Base-by-base conservation (phyloP, 306 rosid species). In the Cicer arietinum region DNA sequence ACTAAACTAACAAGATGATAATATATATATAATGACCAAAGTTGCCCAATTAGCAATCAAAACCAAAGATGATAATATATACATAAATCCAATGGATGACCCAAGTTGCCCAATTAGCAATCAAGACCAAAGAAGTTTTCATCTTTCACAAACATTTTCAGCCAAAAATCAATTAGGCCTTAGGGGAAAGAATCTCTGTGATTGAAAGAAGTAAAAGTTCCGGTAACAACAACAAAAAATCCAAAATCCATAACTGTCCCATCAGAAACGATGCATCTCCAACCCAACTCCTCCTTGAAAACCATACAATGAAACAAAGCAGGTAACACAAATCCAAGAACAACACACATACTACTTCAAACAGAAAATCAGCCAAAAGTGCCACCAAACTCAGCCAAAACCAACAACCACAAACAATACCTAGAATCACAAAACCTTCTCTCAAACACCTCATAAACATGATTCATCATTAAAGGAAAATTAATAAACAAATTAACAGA, bases 391-490 rank as follows among this genome's bases (percentile, higher is more conserved):
- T 77, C 87, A 25, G 25, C 75, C 63, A 91, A 75, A 52, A 91
- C 91, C 85, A 81, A 40, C 16, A 72, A 60, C 96, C 96, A 87
- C 74, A 91, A 13, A 67, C 86, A 80, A 54, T 88, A 88, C 77
- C 85, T 84, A 1, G 83, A 83, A 11, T 65, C 82, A 13, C 85
- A 85, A 41, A 87, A 81, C 77, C 96, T 52, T 69, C 96, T 82
- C 83, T 90, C 93, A 61, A 85, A 69, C 4, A 88, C 88, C 77
- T 90, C 96, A 69, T 80, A 84, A n/a, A 90, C 96, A 14, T 93
- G 96, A 74, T 88, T 85, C 96, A 90, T 90, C 96, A 90, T 90
- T 76, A 90, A 42, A 0, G 96, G 93, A 47, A 90, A 63, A 37
- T 88, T 88, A 77, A 88, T 80, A 70, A 90, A 90, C 77, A 90